Conservation (phyloP, 441 rosid genomes). For the Metrosideros polymorpha region DNA sequence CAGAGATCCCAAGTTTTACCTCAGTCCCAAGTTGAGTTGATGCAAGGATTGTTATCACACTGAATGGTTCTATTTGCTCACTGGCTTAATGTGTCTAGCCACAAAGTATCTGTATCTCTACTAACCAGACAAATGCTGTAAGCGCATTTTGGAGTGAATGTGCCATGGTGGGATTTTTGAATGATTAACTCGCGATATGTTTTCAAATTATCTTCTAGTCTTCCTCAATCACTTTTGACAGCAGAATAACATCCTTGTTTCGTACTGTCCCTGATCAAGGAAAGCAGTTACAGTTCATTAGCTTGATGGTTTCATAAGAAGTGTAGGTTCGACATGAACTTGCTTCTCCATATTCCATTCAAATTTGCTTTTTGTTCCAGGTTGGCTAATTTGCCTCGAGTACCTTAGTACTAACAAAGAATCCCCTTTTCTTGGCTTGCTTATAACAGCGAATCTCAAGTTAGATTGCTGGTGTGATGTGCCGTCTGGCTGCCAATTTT, state of each 20-base stretch:
- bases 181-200: neutral
- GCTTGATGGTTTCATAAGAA: neutral
- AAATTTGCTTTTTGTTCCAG: neutral
- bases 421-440: neutral
- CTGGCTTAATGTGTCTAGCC: neutral
- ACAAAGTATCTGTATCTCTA: neutral
- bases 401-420: neutral
- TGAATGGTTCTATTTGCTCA: neutral
- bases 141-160: neutral
- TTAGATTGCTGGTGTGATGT: neutral
- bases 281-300: neutral
- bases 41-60: neutral
- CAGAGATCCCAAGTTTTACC: constrained; percentile 66
- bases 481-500: neutral
- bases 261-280: neutral
- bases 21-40: constrained; percentile 52
- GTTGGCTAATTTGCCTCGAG: neutral
- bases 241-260: neutral
- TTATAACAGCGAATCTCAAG: neutral
- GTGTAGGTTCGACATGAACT: neutral
- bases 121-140: neutral
- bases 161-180: neutral
- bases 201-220: neutral
- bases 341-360: neutral
- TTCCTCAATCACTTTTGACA: neutral